phyloP scores from a whole-genome alignment of 75 land plant genomes.

The Selaginella tamariscina region DNA sequence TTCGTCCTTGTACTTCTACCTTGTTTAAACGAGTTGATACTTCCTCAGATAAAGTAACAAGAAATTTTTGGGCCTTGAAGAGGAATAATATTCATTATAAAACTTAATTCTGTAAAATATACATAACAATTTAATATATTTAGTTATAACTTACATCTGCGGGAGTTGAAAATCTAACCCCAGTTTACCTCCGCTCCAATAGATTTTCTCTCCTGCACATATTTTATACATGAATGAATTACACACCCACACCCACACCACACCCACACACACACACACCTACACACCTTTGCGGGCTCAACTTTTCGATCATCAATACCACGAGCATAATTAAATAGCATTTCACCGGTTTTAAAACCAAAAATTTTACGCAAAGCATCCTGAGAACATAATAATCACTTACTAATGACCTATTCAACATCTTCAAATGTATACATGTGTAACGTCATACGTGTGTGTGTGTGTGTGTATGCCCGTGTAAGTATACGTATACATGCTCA shows the following conservation, averaged over 20 bases:
- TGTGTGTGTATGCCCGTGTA: no score
- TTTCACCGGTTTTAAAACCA: slow-evolving; percentile 79
- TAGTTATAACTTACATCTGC: slow-evolving; percentile 51
- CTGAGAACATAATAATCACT: no score
- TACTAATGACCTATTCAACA: no score
- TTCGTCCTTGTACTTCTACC: slow-evolving; percentile 61
- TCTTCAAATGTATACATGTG: no score
- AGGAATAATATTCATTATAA: no score
- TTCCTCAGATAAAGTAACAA: slow-evolving; percentile 57
- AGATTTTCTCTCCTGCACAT: slow-evolving; percentile 72
- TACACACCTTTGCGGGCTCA: slow-evolving; percentile 53
- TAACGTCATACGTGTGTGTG: no score
- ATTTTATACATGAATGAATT: neutral
- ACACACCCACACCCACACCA: no score
- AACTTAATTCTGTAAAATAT: no score
- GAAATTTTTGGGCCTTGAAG: slow-evolving; percentile 65
- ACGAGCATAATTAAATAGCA: slow-evolving; percentile 75
- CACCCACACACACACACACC: no score
- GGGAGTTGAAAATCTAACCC: slow-evolving; percentile 66
- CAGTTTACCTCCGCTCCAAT: slow-evolving; percentile 98
- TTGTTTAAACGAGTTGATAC: slow-evolving; percentile 69
- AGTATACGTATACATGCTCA: no score
- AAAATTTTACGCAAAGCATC: slow-evolving; percentile 71
- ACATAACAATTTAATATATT: no score
- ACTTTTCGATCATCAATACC: slow-evolving; percentile 76